Evolutionary conservation across 305 asterid genomes (phyloP), one percentile per base, ranked within the genome.

Genomic region (Fraxinus platypoda): DNA sequence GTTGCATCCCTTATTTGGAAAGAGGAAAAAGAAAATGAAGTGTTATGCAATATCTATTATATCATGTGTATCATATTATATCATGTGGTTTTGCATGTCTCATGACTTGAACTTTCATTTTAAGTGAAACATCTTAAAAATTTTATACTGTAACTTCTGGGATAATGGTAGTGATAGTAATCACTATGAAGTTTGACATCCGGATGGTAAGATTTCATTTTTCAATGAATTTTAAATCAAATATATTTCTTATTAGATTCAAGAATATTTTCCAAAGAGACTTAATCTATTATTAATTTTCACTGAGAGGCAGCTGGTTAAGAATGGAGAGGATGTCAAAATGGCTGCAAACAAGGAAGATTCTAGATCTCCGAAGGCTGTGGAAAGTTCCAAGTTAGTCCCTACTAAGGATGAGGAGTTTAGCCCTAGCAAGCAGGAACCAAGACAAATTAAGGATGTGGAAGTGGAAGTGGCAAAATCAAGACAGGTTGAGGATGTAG

Each of bases 401-500:
- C 75, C 75, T 30, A 70, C 41, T 70, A 30, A 70, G 75, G 41
- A 70, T 31, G 41, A 28, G 23, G 75, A 70, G 38, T 70, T 70
- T 70, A 30, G 13, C 38, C 35, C 35, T 26, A 26, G 74, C 74
- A 66, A 66, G 74, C 28, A 57, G 68, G 68, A 64, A 64, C 28
- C 72, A 64, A 23, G 72, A 25, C 33, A 64, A 64, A 26, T 23
- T 64, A 26, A 64, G 72, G 72, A 64, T 64, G 33, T 23, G 31
- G 72, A 64, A 64, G 33, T 23, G 31, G 72, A 64, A 64, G 72
- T 64, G 72, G 31, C 15, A 62, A 62, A 62, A 62, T 62, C 72
- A 62, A 62, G 72, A 62, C 33, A 23, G 15, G 84, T 81, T 68
- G 84, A 78, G 74, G 84, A 85, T 41, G 80, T 87, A 73, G 89